These are phyloP conservation scores for Diplosphaera chodatii DNA, from an alignment of 139 green algal species.

Conservation along the genomic window DNA sequence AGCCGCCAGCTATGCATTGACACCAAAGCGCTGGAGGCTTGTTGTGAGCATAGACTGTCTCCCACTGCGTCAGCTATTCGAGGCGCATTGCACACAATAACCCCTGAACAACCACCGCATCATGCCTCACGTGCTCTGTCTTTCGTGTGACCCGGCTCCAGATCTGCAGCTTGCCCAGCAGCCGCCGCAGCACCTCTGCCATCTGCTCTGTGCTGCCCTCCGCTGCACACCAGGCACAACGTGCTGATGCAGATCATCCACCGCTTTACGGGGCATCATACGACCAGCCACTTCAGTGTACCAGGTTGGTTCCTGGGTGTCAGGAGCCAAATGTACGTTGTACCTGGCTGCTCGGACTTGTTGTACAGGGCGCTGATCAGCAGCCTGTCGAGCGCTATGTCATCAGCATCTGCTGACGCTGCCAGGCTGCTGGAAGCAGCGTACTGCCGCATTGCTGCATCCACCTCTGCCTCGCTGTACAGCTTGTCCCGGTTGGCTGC, in stretches of 20 bases:
- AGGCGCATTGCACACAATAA: too few relatives aligned
- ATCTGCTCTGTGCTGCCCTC: background rate
- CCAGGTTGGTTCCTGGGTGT: too few relatives aligned
- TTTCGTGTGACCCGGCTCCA: conserved; percentile 8
- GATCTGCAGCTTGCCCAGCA: conserved; percentile 25
- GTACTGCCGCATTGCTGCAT: conserved; percentile 6
- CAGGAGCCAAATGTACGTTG: too few relatives aligned
- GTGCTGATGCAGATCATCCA: too few relatives aligned
- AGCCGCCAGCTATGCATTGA: too few relatives aligned
- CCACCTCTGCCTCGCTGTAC: conserved; percentile 7
- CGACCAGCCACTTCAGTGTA: too few relatives aligned
- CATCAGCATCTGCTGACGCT: background rate
- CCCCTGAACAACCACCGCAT: too few relatives aligned
- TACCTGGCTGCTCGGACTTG: conserved; percentile 19
- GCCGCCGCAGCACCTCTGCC: conserved; percentile 9
- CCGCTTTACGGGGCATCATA: too few relatives aligned
- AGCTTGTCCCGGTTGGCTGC: conserved; percentile 3
- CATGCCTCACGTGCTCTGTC: conserved; percentile 12
- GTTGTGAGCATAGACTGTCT: too few relatives aligned
- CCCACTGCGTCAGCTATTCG: too few relatives aligned
- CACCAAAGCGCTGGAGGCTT: too few relatives aligned
- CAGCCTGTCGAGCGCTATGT: conserved; percentile 17
- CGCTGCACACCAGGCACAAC: background rate
- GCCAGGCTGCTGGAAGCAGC: background rate
- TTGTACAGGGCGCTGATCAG: conserved; percentile 14